Conservation (phyloP, 139 green algal genomes). For the Coelastrella sp. region DNA sequence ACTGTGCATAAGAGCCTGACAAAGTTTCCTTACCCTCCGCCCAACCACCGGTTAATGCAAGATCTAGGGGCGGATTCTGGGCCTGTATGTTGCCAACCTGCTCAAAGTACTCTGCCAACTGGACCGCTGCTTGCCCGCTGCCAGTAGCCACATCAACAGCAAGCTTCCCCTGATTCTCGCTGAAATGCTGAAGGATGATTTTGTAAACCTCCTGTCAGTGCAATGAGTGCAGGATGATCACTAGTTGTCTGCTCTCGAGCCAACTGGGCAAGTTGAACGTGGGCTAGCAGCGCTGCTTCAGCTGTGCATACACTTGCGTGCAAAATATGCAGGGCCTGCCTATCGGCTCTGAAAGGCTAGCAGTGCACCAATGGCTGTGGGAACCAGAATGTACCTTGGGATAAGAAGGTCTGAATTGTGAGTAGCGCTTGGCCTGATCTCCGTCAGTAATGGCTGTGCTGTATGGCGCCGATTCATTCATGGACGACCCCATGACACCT, state of each 20-base stretch:
- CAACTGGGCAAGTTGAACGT: no score
- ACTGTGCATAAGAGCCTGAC: no score
- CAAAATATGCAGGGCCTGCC: no score
- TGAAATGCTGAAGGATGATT: not conserved
- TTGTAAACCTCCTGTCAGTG: constrained; percentile 21
- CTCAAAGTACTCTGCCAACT: constrained; percentile 20
- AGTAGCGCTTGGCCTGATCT: not conserved
- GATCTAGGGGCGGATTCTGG: no score
- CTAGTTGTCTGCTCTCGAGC: no score
- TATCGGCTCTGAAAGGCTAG: no score
- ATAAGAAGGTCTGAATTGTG: not conserved
- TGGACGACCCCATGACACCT: not conserved
- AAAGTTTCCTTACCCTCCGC: no score
- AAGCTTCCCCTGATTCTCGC: constrained; percentile 1
- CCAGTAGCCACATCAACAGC: constrained; percentile 42
- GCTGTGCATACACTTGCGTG: no score
- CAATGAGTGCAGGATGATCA: not conserved
- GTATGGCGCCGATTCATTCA: not conserved
- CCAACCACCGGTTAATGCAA: no score
- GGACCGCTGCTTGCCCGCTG: constrained; percentile 34
- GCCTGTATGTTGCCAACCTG: not conserved
- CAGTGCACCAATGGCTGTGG: no score
- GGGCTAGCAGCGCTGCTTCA: no score
- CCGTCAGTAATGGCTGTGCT: not conserved
- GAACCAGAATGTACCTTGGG: no score